Evolutionary conservation across 169 alveolate species (phyloP).

Genomic region (Eimeria acervulina): DNA sequence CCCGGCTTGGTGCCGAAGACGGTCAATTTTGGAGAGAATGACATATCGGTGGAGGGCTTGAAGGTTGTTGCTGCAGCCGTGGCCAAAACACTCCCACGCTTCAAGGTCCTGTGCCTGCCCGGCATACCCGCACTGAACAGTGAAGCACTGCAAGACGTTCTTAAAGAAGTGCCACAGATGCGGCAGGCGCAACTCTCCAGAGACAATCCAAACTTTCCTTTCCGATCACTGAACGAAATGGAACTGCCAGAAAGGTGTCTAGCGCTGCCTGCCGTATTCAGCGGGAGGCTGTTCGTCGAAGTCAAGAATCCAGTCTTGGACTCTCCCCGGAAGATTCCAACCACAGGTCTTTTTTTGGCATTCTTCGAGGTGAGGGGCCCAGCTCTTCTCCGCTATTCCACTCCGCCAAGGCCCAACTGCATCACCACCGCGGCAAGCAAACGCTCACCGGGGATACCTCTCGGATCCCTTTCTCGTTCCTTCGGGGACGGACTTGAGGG

Average conservation of each 20-base stretch:
- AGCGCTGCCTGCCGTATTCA: constrained; percentile 55
- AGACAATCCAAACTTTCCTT: constrained; percentile 8
- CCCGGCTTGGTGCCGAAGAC: constrained; percentile 47
- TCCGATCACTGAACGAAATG: constrained; percentile 31
- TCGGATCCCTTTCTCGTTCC: constrained; percentile 17
- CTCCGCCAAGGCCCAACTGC: constrained; percentile 24
- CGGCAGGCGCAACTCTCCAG: constrained; percentile 64
- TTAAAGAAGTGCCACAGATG: constrained; percentile 44
- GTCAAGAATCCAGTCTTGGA: background rate
- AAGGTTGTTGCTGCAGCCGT: constrained; percentile 35
- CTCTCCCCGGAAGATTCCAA: background rate
- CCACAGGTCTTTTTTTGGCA: background rate
- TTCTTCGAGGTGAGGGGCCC: constrained; percentile 71
- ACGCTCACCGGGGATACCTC: background rate
- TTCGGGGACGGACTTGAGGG: constrained; percentile 67
- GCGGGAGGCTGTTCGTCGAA: constrained; percentile 73
- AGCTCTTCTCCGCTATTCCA: constrained; percentile 33
- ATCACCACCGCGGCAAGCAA: background rate
- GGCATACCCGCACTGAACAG: constrained; percentile 10
- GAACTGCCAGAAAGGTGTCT: constrained; percentile 58
- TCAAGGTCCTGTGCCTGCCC: constrained; percentile 60
- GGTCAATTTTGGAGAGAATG: constrained; percentile 56
- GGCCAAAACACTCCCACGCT: constrained; percentile 53
- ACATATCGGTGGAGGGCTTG: constrained; percentile 40
- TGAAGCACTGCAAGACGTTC: background rate